Percentiles rank a stretch among this genome's conserved stretches.
Evolutionary conservation across 129 eudicot species (phyloP).

Genomic region (Lactuca sativa): DNA sequence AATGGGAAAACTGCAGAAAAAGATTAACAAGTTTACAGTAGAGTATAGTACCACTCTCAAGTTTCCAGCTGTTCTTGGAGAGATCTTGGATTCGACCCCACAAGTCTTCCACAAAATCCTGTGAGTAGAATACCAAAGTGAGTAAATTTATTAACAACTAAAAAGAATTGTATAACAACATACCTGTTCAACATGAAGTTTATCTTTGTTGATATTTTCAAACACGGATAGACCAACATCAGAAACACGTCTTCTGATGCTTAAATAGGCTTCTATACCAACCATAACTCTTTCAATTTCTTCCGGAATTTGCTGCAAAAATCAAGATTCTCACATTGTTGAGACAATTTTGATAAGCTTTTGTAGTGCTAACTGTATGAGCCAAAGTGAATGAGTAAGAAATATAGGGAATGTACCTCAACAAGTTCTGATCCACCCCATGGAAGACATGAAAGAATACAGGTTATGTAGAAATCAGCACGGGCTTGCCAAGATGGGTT

Average conservation of each 20-base stretch:
- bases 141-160: neutral
- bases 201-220: conserved; percentile 50
- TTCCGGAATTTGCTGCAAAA: conserved; percentile 92
- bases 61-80: conserved; percentile 84
- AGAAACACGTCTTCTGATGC: conserved; percentile 73
- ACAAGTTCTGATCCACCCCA: conserved; percentile 98
- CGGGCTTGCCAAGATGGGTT: conserved; percentile 99
- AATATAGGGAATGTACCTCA: conserved; percentile 49
- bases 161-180: neutral
- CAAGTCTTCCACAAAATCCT: conserved; percentile 96
- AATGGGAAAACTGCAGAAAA: neutral
- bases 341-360: neutral
- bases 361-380: conserved; percentile 2
- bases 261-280: conserved; percentile 89
- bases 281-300: conserved; percentile 94
- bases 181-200: conserved; percentile 65
- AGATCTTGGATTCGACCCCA: conserved; percentile 91
- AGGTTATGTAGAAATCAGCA: conserved; percentile 93
- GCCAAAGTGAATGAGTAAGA: neutral
- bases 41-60: conserved; percentile 71
- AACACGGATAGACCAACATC: conserved; percentile 73
- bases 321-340: conserved; percentile 8
- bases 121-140: conserved; percentile 1
- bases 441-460: conserved; percentile 92
- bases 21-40: neutral